Conservation (phyloP, 371 early-diverging fungal species). For the Mortierella sp. region DNA sequence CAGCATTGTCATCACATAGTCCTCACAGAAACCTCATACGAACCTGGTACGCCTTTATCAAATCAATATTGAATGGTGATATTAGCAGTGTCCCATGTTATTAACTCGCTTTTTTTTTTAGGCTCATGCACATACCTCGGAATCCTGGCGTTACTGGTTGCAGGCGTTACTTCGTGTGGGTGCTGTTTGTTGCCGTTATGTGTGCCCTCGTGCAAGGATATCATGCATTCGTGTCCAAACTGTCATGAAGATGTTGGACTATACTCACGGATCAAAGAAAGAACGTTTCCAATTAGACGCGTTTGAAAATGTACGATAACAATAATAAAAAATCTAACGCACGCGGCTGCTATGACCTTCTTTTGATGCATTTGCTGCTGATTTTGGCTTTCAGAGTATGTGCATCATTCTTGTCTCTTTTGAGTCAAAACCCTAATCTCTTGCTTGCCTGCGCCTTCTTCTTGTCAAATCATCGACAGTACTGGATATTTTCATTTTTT, state of each 20-base stretch:
- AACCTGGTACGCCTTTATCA: slow-evolving; percentile 25
- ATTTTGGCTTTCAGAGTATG: neutral
- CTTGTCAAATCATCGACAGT: too few relatives aligned
- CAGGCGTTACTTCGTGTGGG: slow-evolving; percentile 35
- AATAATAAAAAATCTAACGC: neutral
- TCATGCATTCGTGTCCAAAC: slow-evolving; percentile 50
- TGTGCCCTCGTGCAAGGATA: slow-evolving; percentile 38
- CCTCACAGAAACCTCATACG: slow-evolving; percentile 31
- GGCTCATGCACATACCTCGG: slow-evolving; percentile 49
- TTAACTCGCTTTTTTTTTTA: neutral
- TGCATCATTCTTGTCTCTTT: too few relatives aligned
- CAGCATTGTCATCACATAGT: slow-evolving; percentile 37
- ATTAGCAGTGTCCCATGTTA: too few relatives aligned
- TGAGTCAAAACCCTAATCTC: too few relatives aligned
- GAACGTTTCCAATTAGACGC: slow-evolving; percentile 17
- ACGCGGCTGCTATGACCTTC: neutral
- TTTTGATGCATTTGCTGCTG: neutral
- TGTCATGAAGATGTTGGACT: slow-evolving; percentile 43
- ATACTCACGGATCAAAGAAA: slow-evolving; percentile 30
- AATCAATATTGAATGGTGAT: neutral
- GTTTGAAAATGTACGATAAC: neutral
- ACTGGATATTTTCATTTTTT: too few relatives aligned
- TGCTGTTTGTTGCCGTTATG: slow-evolving; percentile 44
- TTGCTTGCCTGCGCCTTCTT: too few relatives aligned
- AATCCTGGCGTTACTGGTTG: slow-evolving; percentile 25